These are phyloP conservation scores for Pistacia integerrima DNA, from an alignment of 345 rosid species.

Conservation along the genomic window DNA sequence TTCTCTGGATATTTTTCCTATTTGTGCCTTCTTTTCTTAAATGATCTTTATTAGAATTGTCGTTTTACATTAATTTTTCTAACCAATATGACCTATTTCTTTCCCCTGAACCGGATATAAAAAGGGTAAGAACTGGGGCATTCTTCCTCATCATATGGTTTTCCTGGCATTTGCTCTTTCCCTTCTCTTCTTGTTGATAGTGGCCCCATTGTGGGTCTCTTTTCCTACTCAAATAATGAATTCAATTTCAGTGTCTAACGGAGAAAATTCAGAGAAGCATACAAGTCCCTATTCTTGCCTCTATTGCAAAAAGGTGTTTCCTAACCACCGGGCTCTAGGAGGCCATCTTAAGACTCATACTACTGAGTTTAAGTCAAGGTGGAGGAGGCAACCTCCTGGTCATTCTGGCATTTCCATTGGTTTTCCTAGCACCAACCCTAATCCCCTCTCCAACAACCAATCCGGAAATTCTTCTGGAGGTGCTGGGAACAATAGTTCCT, in stretches of 20 bases:
- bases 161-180: constrained; percentile 5
- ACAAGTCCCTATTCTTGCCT: constrained; percentile 16
- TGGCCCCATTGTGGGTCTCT: neutral
- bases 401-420: constrained; percentile 12
- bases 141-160: constrained; percentile 17
- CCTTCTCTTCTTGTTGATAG: constrained; percentile 16
- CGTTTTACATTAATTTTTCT: constrained; percentile 20
- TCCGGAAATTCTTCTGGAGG: constrained; percentile 11
- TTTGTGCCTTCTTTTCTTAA: constrained; percentile 16
- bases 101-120: constrained; percentile 21
- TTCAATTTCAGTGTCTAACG: constrained; percentile 3
- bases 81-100: constrained; percentile 16
- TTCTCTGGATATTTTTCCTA: constrained; percentile 19
- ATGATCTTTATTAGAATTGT: constrained; percentile 24
- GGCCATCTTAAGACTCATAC: constrained; percentile 33
- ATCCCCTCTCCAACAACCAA: constrained; percentile 6
- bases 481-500: constrained; percentile 9
- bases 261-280: constrained; percentile 20
- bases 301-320: constrained; percentile 27
- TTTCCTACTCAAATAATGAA: constrained; percentile 26
- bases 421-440: constrained; percentile 9
- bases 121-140: constrained; percentile 13
- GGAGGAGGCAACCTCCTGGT: constrained; percentile 11
- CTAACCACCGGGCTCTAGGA: constrained; percentile 26
- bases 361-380: constrained; percentile 16